Evolutionary conservation across 169 alveolate genomes (phyloP).

Genomic region (Besnoitia besnoiti): DNA sequence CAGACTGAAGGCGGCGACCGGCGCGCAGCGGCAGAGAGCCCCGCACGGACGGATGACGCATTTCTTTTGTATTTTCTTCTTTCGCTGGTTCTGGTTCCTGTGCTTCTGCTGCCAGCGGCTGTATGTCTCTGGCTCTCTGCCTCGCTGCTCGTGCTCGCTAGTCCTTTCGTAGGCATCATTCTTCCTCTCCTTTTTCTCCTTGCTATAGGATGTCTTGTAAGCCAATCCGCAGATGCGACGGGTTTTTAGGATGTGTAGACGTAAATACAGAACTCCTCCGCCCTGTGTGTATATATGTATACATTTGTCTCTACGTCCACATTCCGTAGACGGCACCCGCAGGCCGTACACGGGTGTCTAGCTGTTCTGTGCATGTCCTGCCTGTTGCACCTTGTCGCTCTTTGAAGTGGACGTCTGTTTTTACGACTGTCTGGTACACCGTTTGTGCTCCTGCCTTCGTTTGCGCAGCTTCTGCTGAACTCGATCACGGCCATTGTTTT

Average conservation of each 20-base stretch:
- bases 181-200: neutral
- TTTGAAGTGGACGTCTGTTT: neutral
- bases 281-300: too few relatives aligned
- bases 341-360: too few relatives aligned
- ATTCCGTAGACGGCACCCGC: too few relatives aligned
- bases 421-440: neutral
- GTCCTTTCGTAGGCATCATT: neutral
- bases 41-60: neutral
- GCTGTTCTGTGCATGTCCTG: too few relatives aligned
- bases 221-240: too few relatives aligned
- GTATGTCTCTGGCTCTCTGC: neutral
- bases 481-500: neutral
- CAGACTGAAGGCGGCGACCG: too few relatives aligned
- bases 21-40: neutral
- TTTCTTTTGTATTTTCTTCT: neutral
- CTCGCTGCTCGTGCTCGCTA: neutral
- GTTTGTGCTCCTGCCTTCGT: neutral
- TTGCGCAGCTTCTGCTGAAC: neutral
- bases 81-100: neutral
- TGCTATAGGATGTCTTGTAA: neutral
- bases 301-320: too few relatives aligned
- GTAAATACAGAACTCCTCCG: too few relatives aligned
- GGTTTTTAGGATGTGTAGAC: too few relatives aligned
- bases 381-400: too few relatives aligned
- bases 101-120: neutral